These are phyloP conservation scores for Rubia peregrina DNA, from an alignment of 305 asterid species.

Conservation along the genomic window DNA sequence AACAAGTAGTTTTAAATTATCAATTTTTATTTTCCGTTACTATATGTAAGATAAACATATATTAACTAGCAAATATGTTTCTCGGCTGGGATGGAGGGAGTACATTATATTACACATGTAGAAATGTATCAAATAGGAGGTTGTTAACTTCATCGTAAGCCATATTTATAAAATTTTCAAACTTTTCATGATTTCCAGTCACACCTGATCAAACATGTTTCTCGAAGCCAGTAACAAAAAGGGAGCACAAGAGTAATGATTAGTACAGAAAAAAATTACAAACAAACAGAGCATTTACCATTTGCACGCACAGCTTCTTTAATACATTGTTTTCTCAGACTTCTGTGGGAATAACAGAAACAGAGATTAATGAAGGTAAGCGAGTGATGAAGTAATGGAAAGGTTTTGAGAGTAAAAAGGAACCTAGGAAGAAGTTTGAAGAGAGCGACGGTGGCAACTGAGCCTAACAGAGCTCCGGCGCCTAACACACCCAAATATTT, in stretches of 20 bases:
- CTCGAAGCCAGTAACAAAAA: not conserved
- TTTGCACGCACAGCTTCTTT: conserved; percentile 17
- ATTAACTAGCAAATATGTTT: no score
- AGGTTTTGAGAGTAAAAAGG: conserved; percentile 14
- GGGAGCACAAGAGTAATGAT: not conserved
- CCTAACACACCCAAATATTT: conserved; percentile 51
- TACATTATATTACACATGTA: no score
- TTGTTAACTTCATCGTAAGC: not conserved
- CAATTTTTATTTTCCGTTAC: no score
- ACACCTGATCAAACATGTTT: not conserved
- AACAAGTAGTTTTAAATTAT: no score
- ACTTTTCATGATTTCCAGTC: not conserved
- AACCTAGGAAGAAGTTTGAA: conserved; percentile 53
- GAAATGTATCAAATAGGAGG: not conserved
- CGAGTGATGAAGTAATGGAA: conserved; percentile 8
- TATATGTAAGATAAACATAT: no score
- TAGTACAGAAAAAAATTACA: not conserved
- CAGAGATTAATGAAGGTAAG: not conserved
- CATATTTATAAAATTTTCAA: no score
- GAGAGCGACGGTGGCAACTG: conserved; percentile 62
- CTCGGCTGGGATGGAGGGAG: no score
- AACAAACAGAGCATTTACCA: conserved; percentile 12
- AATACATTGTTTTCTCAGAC: conserved; percentile 10
- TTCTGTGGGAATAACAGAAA: conserved; percentile 13
- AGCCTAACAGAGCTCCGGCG: conserved; percentile 72